Evolutionary conservation across 495 filamentous ascomycete genomes (phyloP), one percentile per base, ranked within the genome.

Genomic region (Margaritispora aquatica): DNA sequence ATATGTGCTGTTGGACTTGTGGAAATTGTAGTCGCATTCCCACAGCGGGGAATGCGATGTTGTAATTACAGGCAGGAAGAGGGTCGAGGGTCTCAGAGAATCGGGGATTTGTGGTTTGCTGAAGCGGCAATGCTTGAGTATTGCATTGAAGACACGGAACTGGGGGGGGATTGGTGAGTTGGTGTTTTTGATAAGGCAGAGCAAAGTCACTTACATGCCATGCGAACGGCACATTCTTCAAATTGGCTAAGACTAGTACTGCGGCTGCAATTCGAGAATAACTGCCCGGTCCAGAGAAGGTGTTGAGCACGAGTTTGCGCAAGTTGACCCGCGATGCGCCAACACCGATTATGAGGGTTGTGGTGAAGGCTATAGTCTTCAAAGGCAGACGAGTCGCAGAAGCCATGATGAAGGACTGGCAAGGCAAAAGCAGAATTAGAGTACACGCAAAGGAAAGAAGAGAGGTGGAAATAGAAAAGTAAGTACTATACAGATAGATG

Each of bases 1-100:
- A 77, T 90, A 94, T 2, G 89, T 94, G 56, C 75, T 81, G 75
- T 94, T 94, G 63, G 82, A 86, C 68, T 94, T 94, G 80, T 94
- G 89, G 36, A 89, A 59, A 75, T 94, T 93, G 74, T 90, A 88
- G 72, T 94, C 89, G 66, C 80, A 84, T 69, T 94, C 89, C 64
- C 81, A 76, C 13, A 88, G 69, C 0, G 81, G 75, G 38, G 83
- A 80, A 65, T 80, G 79, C 19, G 80, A 78, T 17, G 74, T 69
- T 17, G 83, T 83, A 57, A 89, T 79, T 58, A 83, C 69, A 26
- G 85, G 86, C 31, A 82, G 77, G 75, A 90, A 90, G 48, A 90
- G 71, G 1, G 54, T 56, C 8, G 57, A 66, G 26, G 56, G 69
- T 58, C 68, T 67, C 23, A 63, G 49, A 1, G 63, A 71, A 63